phyloP scores from a whole-genome alignment of 371 early-diverging fungal genomes.

The Mucor mucedo region DNA sequence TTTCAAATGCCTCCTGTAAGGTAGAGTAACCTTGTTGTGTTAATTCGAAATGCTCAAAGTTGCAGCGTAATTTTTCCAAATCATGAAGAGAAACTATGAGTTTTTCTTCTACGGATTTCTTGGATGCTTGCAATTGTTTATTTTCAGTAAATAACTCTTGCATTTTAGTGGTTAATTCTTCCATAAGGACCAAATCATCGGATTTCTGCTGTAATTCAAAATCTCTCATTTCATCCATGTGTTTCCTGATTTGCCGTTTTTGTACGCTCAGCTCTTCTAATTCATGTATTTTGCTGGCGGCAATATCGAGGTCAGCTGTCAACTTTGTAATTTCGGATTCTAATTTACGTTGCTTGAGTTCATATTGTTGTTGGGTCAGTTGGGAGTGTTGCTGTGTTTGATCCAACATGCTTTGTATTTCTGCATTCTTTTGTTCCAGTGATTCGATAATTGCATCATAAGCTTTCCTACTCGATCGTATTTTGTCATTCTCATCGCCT shows the following conservation, averaged over 20 bases:
- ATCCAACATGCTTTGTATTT: conserved; percentile 39
- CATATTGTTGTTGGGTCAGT: conserved; percentile 19
- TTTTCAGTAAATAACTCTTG: conserved; percentile 49
- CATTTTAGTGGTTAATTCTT: conserved; percentile 41
- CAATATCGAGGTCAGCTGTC: conserved; percentile 27
- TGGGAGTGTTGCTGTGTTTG: conserved; percentile 32
- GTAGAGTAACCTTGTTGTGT: conserved; percentile 25
- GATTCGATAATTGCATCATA: conserved; percentile 45
- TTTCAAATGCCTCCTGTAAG: conserved; percentile 34
- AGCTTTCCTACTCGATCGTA: conserved; percentile 36
- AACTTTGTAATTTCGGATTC: conserved; percentile 44
- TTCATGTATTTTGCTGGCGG: conserved; percentile 34
- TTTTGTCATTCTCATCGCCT: conserved; percentile 20
- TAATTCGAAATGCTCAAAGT: conserved; percentile 38
- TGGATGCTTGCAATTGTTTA: conserved; percentile 35
- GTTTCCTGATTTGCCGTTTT: conserved; percentile 6
- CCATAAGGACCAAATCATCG: conserved; percentile 28
- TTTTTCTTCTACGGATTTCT: conserved; percentile 36
- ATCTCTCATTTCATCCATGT: conserved; percentile 19
- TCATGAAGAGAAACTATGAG: conserved; percentile 24
- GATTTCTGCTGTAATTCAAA: conserved; percentile 21
- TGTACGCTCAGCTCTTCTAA: conserved; percentile 31
- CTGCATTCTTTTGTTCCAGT: conserved; percentile 48
- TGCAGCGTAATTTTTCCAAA: conserved; percentile 24
- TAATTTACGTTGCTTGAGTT: conserved; percentile 35